phyloP scores from a whole-genome alignment of 2,329 filamentous ascomycete genomes.

The Purpureocillium takamizusanense region DNA sequence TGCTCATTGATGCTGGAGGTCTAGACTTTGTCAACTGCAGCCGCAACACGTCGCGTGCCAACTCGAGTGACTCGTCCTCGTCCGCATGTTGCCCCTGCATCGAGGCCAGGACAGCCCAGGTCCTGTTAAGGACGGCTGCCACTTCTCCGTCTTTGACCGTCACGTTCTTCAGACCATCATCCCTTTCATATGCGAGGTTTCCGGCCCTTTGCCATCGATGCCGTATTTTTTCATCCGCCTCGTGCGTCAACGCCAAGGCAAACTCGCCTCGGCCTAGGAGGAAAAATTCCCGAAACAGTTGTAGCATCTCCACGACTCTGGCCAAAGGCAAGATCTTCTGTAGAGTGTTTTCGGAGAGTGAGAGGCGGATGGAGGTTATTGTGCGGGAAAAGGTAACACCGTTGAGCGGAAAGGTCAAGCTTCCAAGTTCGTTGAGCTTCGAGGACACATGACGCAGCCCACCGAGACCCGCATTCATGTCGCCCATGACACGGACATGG shows the following conservation, averaged over 20 bases:
- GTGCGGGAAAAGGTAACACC: conserved; percentile 60
- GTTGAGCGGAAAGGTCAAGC: conserved; percentile 65
- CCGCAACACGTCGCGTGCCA: conserved; percentile 68
- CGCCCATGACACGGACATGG: conserved; percentile 58
- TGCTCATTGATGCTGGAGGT: conserved; percentile 25
- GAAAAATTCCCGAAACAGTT: conserved; percentile 76
- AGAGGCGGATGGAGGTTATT: conserved; percentile 68
- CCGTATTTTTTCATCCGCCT: conserved; percentile 74
- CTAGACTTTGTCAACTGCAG: conserved; percentile 51
- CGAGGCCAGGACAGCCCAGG: conserved; percentile 72
- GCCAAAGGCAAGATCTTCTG: conserved; percentile 72
- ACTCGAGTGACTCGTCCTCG: conserved; percentile 75
- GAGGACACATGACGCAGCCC: conserved; percentile 55
- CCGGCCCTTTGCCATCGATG: conserved; percentile 60
- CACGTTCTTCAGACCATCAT: conserved; percentile 33
- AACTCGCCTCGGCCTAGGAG: conserved; percentile 86
- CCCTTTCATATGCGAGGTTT: conserved; percentile 46
- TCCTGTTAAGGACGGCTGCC: conserved; percentile 62
- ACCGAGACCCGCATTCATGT: conserved; percentile 31
- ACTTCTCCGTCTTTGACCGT: conserved; percentile 83
- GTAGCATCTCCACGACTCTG: conserved; percentile 68
- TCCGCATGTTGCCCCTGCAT: conserved; percentile 61
- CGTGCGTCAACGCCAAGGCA: conserved; percentile 72
- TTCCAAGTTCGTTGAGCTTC: conserved; percentile 61
- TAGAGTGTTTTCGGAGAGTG: conserved; percentile 74